These are phyloP conservation scores for Boletus edulis DNA, from an alignment of 768 basidiomycete species.

Conservation along the genomic window DNA sequence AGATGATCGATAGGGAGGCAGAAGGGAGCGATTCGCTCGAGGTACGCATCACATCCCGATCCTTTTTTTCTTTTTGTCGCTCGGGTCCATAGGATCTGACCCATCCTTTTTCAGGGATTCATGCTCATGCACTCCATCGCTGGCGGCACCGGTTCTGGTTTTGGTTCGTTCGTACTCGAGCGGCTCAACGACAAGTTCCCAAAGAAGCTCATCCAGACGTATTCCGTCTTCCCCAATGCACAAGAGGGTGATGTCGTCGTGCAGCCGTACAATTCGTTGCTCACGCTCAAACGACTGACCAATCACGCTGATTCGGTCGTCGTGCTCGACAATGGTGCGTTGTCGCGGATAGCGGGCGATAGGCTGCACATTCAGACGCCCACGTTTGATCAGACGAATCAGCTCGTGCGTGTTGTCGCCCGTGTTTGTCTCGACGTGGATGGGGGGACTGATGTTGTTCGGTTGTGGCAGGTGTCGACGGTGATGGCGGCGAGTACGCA, in stretches of 20 bases:
- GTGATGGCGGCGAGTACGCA: constrained; percentile 98
- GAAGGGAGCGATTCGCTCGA: constrained; percentile 97
- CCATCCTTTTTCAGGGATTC: constrained; percentile 67
- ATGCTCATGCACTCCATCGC: constrained; percentile 99
- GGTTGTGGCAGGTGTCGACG: constrained; percentile 71
- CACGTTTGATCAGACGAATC: constrained; percentile 90
- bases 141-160: constrained; percentile 96
- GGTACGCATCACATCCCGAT: constrained; percentile 43
- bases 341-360: constrained; percentile 91
- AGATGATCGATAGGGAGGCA: constrained; percentile 98
- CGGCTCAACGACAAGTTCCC: constrained; percentile 97
- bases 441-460: neutral
- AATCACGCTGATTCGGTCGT: constrained; percentile 98
- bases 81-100: neutral
- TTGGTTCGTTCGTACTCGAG: constrained; percentile 97
- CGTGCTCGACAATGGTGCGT: constrained; percentile 93
- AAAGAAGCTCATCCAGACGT: constrained; percentile 98
- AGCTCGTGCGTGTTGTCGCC: constrained; percentile 53
- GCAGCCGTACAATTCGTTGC: constrained; percentile 94
- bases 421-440: neutral
- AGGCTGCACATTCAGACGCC: constrained; percentile 85
- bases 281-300: constrained; percentile 89
- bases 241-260: constrained; percentile 96
- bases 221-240: constrained; percentile 96
- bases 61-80: neutral